These are phyloP conservation scores for Sesbania bispinosa DNA, from an alignment of 306 rosid species.

Conservation along the genomic window DNA sequence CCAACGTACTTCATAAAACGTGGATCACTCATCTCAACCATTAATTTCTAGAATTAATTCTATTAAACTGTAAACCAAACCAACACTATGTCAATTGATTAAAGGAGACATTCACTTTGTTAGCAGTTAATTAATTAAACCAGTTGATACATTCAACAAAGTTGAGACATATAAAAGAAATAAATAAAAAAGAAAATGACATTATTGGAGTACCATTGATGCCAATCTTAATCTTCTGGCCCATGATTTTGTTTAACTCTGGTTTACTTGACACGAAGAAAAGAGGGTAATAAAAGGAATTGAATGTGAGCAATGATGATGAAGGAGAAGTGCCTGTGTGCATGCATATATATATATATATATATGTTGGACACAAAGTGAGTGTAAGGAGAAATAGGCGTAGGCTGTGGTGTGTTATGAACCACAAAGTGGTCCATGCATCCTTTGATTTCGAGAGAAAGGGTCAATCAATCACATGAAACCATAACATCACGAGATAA, in stretches of 20 bases:
- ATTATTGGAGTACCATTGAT: slow-evolving; percentile 56
- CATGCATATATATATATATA: neutral
- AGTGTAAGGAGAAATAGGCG: neutral
- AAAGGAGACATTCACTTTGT: neutral
- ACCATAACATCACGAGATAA: neutral
- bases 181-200: neutral
- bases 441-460: slow-evolving; percentile 3
- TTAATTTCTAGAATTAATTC: too few species aligned
- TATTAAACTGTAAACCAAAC: too few species aligned
- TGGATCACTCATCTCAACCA: too few species aligned
- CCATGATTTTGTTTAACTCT: slow-evolving; percentile 31
- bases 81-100: too few species aligned
- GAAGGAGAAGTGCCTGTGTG: neutral
- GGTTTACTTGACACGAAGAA: neutral
- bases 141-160: neutral
- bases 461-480: neutral
- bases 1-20: too few species aligned
- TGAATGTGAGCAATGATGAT: neutral
- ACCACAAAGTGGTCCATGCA: neutral
- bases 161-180: neutral
- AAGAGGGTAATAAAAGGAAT: neutral
- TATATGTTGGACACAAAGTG: neutral
- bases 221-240: slow-evolving; percentile 65
- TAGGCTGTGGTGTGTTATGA: neutral
- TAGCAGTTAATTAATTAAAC: neutral